Base-by-base conservation (phyloP, 495 filamentous ascomycete species). In the Talaromyces adpressus region DNA sequence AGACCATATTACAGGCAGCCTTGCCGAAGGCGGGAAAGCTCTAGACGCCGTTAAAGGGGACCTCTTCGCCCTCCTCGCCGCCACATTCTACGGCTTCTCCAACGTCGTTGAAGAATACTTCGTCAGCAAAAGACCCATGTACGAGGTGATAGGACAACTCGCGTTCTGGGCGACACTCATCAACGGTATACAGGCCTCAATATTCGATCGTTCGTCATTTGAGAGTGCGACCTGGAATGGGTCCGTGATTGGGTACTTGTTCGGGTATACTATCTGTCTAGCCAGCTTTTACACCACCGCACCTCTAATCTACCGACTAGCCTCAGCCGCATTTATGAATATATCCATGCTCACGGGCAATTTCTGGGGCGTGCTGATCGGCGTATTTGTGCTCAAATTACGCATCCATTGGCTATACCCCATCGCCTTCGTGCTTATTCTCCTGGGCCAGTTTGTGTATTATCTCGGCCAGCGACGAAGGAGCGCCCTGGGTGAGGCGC, bases 351-450 rank as follows among this genome's bases (percentile, higher is more conserved):
- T 98, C 59, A 98, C 95, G 20, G 90, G 87, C 70, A 98, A 96
- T 76, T 98, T 98, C 80, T 98, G 95, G 93, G 91, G 91, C 69
- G 90, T 95, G 29, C 85, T 91, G 64, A 93, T 98, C 68, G 94
- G 94, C 51, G 81, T 95, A 62, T 80, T 86, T 67, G 87, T 97
- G 49, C 97, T 98, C 73, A 84, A 88, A 47, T 86, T 90, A 65
- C 72, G 74, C 18, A 85, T 98, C 63, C 89, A 94, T 75, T 96
- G 85, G 81, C 81, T 96, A 81, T 98, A 98, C 74, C 94, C 94
- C 2, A 89, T 96, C 71, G 94, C 94, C 25, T 98, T 98, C 74
- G 90, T 94, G 12, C 77, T 90, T 66, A 97, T 98, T 69, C 86
- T 98, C 63, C 39, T 91, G 7, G 93, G 94, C 2, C 79, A 92